These are phyloP conservation scores for Leccinum arenicola DNA, from an alignment of 768 basidiomycete genomes.

Conservation along the genomic window DNA sequence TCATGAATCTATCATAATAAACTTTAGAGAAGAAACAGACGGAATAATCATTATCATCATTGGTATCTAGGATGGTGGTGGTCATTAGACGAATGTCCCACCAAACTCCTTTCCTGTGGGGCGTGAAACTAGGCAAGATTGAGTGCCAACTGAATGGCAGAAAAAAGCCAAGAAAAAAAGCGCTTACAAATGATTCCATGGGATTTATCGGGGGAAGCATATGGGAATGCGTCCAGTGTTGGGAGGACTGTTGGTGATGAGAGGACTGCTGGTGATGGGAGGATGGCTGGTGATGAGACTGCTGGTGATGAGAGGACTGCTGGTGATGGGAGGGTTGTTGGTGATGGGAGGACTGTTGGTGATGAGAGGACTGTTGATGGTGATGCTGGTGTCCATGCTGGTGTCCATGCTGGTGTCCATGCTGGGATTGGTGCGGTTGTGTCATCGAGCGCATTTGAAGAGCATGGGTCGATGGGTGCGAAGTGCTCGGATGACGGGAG, in stretches of 20 bases:
- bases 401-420: background rate
- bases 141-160: slow-evolving; percentile 8
- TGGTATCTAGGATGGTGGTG: slow-evolving; percentile 51
- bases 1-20: slow-evolving; percentile 44
- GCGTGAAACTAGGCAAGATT: slow-evolving; percentile 23
- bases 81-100: slow-evolving; percentile 47
- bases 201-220: slow-evolving; percentile 47
- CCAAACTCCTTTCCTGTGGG: slow-evolving; percentile 47
- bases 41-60: slow-evolving; percentile 41
- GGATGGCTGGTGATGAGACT: background rate
- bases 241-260: slow-evolving; percentile 26
- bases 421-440: slow-evolving; percentile 38
- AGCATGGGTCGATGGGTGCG: slow-evolving; percentile 28
- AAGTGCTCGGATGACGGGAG: slow-evolving; percentile 39
- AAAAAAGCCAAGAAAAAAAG: background rate
- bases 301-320: background rate
- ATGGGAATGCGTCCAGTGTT: slow-evolving; percentile 53
- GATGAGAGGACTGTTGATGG: slow-evolving; percentile 5
- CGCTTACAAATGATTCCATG: slow-evolving; percentile 65
- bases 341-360: slow-evolving; percentile 16
- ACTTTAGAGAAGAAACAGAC: slow-evolving; percentile 32
- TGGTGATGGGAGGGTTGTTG: background rate
- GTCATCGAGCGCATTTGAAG: slow-evolving; percentile 50
- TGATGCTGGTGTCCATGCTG: background rate
- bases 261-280: slow-evolving; percentile 22